phyloP scores from a whole-genome alignment of 1,284 basidiomycete species.

The Marasmius sp. region DNA sequence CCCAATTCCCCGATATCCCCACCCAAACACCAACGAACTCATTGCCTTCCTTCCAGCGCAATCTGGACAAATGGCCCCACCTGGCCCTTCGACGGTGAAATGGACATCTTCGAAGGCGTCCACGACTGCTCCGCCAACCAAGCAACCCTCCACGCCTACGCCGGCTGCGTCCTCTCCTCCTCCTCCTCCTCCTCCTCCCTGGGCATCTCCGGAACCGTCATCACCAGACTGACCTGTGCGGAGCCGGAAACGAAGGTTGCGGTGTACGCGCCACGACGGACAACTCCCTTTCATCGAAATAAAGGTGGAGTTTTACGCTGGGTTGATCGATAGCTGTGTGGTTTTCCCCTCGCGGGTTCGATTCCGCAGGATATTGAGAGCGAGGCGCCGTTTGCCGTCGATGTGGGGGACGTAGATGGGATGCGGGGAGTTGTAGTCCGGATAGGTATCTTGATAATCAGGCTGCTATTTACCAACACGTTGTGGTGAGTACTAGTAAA shows the following conservation, averaged over 20 bases:
- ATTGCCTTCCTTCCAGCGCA: constrained; percentile 31
- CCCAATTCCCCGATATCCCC: background rate
- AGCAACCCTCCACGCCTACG: constrained; percentile 75
- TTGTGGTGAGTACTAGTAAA: constrained; percentile 66
- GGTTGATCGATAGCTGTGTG: constrained; percentile 80
- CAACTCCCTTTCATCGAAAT: constrained; percentile 64
- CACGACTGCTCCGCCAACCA: constrained; percentile 80
- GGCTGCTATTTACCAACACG: constrained; percentile 79
- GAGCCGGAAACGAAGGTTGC: constrained; percentile 66
- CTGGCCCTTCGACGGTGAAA: constrained; percentile 60
- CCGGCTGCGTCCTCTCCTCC: constrained; percentile 66
- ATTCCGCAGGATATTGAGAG: constrained; percentile 76
- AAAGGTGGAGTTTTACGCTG: constrained; percentile 82
- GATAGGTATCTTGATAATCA: constrained; percentile 76
- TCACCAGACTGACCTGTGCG: constrained; percentile 73
- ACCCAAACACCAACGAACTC: background rate
- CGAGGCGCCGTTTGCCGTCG: constrained; percentile 64
- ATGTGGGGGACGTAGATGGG: constrained; percentile 77
- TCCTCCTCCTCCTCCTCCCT: constrained; percentile 47
- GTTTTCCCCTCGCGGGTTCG: constrained; percentile 72
- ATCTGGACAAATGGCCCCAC: constrained; percentile 58
- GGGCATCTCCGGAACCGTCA: constrained; percentile 58
- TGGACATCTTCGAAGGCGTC: constrained; percentile 85
- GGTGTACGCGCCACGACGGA: constrained; percentile 53
- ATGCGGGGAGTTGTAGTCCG: constrained; percentile 68